Evolutionary conservation across 2,329 filamentous ascomycete species (phyloP).

Genomic region (Xylaria sp.): DNA sequence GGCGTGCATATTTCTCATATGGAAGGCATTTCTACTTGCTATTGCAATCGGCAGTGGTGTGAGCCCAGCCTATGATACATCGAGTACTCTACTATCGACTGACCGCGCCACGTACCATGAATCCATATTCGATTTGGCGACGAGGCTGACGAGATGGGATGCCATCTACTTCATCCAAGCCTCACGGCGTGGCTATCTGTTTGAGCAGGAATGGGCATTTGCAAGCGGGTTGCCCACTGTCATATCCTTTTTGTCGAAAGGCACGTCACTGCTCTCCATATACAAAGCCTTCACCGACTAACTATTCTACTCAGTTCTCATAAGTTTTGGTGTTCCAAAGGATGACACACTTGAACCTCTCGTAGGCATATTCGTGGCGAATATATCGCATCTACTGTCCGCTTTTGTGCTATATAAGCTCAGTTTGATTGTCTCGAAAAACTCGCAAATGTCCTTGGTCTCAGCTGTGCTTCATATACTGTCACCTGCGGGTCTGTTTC

Average conservation of each 20-base stretch:
- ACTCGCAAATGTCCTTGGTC: constrained; percentile 70
- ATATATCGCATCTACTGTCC: constrained; percentile 80
- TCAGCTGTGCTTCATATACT: constrained; percentile 81
- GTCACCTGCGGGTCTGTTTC: constrained; percentile 88
- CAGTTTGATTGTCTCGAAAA: constrained; percentile 65
- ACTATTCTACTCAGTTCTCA: constrained; percentile 40
- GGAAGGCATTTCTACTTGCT: constrained; percentile 75
- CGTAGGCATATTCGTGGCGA: constrained; percentile 74
- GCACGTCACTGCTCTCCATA: constrained; percentile 43
- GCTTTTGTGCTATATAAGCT: constrained; percentile 78
- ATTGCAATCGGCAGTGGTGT: constrained; percentile 65
- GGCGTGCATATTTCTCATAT: constrained; percentile 63
- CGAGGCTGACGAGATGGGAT: constrained; percentile 80
- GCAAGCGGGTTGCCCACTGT: constrained; percentile 61
- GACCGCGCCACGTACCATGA: constrained; percentile 51
- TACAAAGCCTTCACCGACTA: constrained; percentile 13
- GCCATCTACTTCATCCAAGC: constrained; percentile 78
- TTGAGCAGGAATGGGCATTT: constrained; percentile 90
- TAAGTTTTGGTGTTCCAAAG: constrained; percentile 42
- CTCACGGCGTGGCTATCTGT: constrained; percentile 72
- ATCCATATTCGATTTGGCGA: constrained; percentile 55
- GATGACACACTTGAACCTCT: constrained; percentile 55
- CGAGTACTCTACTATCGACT: constrained; percentile 66
- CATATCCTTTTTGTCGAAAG: constrained; percentile 53
- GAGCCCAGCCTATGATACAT: constrained; percentile 82